Percentiles rank a stretch among this genome's conserved stretches.
Evolutionary conservation across 345 rosid species (phyloP).

Genomic region (Leavenworthia alabamica): DNA sequence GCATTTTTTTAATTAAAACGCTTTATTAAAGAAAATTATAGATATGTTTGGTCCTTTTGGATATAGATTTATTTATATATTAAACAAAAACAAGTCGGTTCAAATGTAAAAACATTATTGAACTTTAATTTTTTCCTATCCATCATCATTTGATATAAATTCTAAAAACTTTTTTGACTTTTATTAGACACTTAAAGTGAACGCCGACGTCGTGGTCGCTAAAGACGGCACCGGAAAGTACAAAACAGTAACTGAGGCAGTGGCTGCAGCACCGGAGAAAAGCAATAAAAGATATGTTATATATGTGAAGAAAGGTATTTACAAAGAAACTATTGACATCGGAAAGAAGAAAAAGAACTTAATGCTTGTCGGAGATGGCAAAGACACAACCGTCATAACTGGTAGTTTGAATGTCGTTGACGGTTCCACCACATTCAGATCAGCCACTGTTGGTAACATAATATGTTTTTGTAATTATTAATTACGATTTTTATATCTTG

Average conservation of each 20-base stretch:
- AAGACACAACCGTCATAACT: conserved; percentile 51
- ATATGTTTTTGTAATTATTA: too few species aligned
- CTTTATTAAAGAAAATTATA: too few species aligned
- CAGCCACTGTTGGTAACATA: conserved; percentile 76
- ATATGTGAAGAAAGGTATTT: conserved; percentile 68
- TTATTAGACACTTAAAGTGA: conserved; percentile 19
- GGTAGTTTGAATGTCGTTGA: conserved; percentile 53
- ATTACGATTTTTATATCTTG: too few species aligned
- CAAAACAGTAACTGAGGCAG: conserved; percentile 64
- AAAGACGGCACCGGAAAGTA: conserved; percentile 70
- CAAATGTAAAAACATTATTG: too few species aligned
- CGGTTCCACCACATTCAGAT: conserved; percentile 60
- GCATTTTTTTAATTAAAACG: too few species aligned
- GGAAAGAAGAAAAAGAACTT: conserved; percentile 60
- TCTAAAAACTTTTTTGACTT: background rate
- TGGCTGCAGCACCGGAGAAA: conserved; percentile 52
- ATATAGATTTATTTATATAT: too few species aligned
- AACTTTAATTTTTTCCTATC: too few species aligned
- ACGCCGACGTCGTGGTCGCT: conserved; percentile 63
- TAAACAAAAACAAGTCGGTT: too few species aligned
- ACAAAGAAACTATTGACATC: conserved; percentile 60
- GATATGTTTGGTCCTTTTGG: too few species aligned
- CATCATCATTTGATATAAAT: background rate
- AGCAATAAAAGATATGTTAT: conserved; percentile 53
- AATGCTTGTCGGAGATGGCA: conserved; percentile 79